Evolutionary conservation across 495 filamentous ascomycete species (phyloP).

Genomic region (Neurospora cerealis): DNA sequence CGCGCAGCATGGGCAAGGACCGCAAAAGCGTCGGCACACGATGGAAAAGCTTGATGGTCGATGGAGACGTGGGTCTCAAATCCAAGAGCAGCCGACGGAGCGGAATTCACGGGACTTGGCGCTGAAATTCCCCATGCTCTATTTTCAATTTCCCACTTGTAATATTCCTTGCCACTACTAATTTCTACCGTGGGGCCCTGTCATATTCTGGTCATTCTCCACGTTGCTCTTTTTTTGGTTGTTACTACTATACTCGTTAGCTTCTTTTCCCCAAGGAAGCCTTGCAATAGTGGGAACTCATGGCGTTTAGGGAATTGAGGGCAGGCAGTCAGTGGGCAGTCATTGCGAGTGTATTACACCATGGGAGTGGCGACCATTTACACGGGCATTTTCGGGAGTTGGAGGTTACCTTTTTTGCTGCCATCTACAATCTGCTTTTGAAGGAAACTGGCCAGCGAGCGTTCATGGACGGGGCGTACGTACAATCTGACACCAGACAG

Average conservation of each 20-base stretch:
- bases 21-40: conserved; percentile 54
- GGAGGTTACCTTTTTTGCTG: not conserved
- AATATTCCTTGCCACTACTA: not conserved
- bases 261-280: not conserved
- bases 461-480: not conserved
- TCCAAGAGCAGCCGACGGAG: conserved; percentile 26
- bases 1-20: conserved; percentile 55
- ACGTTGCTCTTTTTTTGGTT: not conserved
- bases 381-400: not conserved
- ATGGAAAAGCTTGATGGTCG: conserved; percentile 57
- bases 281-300: not conserved
- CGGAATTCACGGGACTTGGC: conserved; percentile 41
- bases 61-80: conserved; percentile 51
- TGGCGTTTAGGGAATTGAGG: not conserved
- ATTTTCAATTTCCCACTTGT: not conserved
- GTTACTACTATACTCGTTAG: not conserved
- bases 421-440: not conserved
- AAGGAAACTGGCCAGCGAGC: not conserved
- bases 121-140: not conserved
- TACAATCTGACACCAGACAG: not conserved
- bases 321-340: not conserved
- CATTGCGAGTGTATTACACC: not conserved
- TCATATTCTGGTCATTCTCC: not conserved
- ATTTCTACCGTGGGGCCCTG: not conserved
- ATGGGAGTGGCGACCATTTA: not conserved